Base-by-base conservation (phyloP, 1,139 yeast genomes). In the Geotrichum candidum region DNA sequence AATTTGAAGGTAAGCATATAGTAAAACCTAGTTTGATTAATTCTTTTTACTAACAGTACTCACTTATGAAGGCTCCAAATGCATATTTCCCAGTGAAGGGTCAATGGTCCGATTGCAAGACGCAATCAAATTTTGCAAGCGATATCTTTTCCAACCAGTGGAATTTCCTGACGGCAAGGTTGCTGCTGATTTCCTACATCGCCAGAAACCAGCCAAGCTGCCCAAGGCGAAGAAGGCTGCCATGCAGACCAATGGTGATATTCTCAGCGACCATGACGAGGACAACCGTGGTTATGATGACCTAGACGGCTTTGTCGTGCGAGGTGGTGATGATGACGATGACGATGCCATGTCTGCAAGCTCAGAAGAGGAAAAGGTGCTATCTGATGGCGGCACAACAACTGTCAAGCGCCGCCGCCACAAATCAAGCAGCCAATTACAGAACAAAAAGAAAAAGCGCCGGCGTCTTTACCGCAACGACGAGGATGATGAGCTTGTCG, bases 121-220 rank as follows among this genome's bases (percentile, higher is more conserved):
- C 1, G 70, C 72, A 11, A 63, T 68, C n/a, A 65, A 64, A 15
- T 68, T 68, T 41, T 62, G 76, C 25, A 70, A 72, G 69, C 70
- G 72, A 53, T 77, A 80, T 67, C 61, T 72, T 59, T 64, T 66
- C 18, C 70, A 71, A 38, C 67, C 73, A 4, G 76, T 75, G 18
- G 67, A 62, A 1, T 80, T 81, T 63, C 83, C 80, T 31, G 83
- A 79, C 61, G 80, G 74, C 10, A 76, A 75, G 67, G 78, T 76
- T 54, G 80, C 83, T 0, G 71, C 75, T 33, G 73, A 70, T 54
- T 70, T 64, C 57, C 59, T 72, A 46, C 63, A 64, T 33, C 58
- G 64, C 41, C 61, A 64, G 55, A 55, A 64, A 25, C 58, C 61
- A n/a, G 54, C 33, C 51, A 58, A 25, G 25, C 48, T 27, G 7